phyloP scores from a whole-genome alignment of 2,329 filamentous ascomycete genomes.

The Exophiala aquamarina region DNA sequence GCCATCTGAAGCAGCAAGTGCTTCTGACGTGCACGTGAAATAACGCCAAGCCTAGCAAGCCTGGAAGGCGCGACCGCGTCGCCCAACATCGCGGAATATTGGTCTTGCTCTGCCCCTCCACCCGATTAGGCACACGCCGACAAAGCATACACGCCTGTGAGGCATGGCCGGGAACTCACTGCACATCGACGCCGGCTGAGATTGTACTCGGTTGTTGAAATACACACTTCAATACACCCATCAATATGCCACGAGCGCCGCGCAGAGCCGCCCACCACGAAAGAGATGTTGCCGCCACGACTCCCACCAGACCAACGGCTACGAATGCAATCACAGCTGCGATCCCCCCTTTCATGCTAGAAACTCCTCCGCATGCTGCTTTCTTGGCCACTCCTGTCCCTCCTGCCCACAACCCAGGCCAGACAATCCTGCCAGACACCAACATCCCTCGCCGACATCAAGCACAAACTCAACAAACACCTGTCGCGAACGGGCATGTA shows the following conservation, averaged over 20 bases:
- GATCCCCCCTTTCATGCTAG: slow-evolving; percentile 32
- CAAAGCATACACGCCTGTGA: no score
- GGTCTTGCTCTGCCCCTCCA: no score
- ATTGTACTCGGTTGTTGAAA: no score
- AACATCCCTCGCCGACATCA: slow-evolving; percentile 19
- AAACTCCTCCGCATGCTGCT: slow-evolving; percentile 30
- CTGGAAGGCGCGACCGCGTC: no score
- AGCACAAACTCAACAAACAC: slow-evolving; percentile 19
- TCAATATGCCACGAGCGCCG: slow-evolving; percentile 26
- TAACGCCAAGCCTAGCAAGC: no score
- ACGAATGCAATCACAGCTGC: slow-evolving; percentile 29
- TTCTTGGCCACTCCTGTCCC: slow-evolving; percentile 28
- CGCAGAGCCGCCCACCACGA: slow-evolving; percentile 22
- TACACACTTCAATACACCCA: neutral
- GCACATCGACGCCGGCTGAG: neutral
- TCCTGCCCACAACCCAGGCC: slow-evolving; percentile 21
- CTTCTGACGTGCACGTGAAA: no score
- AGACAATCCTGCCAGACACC: slow-evolving; percentile 22
- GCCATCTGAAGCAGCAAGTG: no score
- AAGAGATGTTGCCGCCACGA: slow-evolving; percentile 20
- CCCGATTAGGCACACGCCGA: no score
- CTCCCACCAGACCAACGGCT: slow-evolving; percentile 23
- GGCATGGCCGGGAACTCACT: no score
- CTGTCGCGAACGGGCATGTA: slow-evolving; percentile 10
- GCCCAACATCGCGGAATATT: no score